A percentile compares a stretch with the other conserved stretches of the same genome.
phyloP scores from a whole-genome alignment of 1,284 basidiomycete genomes.

The Ustilago sp. region DNA sequence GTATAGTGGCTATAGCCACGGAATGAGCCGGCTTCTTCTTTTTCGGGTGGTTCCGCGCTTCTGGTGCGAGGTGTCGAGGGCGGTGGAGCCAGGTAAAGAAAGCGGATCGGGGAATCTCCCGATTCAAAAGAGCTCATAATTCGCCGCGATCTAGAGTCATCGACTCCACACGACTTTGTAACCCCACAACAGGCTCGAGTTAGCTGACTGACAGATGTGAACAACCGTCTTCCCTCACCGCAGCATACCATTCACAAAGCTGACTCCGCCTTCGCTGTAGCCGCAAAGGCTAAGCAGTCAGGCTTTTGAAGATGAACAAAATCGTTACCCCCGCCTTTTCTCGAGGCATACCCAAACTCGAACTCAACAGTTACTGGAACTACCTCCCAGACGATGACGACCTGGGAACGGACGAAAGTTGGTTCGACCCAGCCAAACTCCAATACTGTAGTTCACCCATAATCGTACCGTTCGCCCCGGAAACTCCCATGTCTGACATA shows the following conservation, averaged over 20 bases:
- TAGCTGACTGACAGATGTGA: not conserved
- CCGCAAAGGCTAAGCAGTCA: too few relatives aligned
- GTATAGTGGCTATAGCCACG: too few relatives aligned
- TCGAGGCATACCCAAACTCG: not conserved
- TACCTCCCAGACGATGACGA: conserved; percentile 44
- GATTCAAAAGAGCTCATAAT: conserved; percentile 1
- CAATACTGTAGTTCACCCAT: conserved; percentile 4
- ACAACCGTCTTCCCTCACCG: not conserved
- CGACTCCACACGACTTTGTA: not conserved
- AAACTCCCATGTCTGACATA: conserved; percentile 25
- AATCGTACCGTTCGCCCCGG: conserved; percentile 33
- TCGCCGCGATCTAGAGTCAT: conserved; percentile 3
- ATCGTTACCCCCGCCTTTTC: conserved; percentile 9
- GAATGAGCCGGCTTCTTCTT: too few relatives aligned
- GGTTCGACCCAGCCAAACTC: conserved; percentile 12
- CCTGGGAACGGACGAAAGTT: conserved; percentile 24
- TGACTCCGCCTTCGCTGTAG: too few relatives aligned
- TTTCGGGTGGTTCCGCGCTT: too few relatives aligned
- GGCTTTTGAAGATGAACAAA: not conserved
- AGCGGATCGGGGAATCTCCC: not conserved
- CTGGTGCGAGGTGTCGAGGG: too few relatives aligned
- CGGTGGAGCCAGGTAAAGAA: not conserved
- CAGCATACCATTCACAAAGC: not conserved
- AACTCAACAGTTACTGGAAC: conserved; percentile 27
- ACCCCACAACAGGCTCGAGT: conserved; percentile 7